Evolutionary conservation across 306 rosid genomes (phyloP), one percentile per base, ranked within the genome.

Genomic region (Notholithocarpus densiflorus): DNA sequence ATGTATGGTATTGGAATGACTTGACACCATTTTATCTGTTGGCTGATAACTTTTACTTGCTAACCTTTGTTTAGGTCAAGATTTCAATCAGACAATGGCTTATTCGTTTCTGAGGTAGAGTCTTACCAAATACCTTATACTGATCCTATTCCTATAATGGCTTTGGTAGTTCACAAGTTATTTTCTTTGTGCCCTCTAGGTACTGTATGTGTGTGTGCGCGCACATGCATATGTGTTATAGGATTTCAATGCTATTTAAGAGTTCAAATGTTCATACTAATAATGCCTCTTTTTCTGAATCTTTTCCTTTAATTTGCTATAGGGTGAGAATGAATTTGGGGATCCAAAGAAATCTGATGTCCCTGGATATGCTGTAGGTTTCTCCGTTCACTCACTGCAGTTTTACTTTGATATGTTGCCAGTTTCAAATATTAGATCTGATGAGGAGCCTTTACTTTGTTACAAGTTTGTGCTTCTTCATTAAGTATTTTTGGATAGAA

Each of bases 281-380:
- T 61, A 29, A 37, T 54, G 61, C 76, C 18, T 9, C 19, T 66
- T 79, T 68, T 75, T 64, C 23, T 62, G 56, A 82, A 57, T 69
- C 56, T 80, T 18, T 61, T 48, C 53, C 55, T 72, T 64, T 54
- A 20, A 37, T 82, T 57, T 75, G 68, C 73, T 61, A 56, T 72
- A 90, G 94, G 83, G 80, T 64, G 94, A 86, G 40, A 79, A 70
- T 73, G 43, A 80, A 54, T 81, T 73, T 32, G 52, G 1, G 73
- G 90, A 90, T 81, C 23, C 89, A 5, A 90, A 77, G 88, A 90
- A 88, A 85, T 71, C 89, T 21, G 94, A 90, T 4, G 80, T 90
- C 76, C 94, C 94, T 79, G 90, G 88, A 83, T 90, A 79, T 82
- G 92, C 90, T 75, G 94, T 90, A 83, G 76, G 94, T 83, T 78